Evolutionary conservation across 1,284 basidiomycete species (phyloP).

Genomic region (Ceratobasidium theobromae): DNA sequence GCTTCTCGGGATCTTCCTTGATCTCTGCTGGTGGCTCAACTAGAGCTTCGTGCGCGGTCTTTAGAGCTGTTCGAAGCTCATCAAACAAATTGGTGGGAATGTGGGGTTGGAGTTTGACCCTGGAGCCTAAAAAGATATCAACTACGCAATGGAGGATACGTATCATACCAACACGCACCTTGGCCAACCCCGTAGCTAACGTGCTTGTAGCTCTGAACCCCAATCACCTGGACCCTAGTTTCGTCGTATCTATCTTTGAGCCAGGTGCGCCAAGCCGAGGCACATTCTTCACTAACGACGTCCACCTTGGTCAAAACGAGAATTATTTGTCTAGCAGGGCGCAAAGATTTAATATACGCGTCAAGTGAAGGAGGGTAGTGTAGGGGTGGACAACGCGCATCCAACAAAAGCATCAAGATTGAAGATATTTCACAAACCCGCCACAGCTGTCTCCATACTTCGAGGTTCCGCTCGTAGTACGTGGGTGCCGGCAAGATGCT

Average conservation of each 20-base stretch:
- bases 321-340: constrained; percentile 59
- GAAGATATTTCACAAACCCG: constrained; percentile 83
- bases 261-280: constrained; percentile 68
- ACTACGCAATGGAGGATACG: neutral
- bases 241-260: constrained; percentile 57
- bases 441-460: constrained; percentile 94
- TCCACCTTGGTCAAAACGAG: constrained; percentile 85
- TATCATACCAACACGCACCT: constrained; percentile 41
- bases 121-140: constrained; percentile 37
- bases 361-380: constrained; percentile 56
- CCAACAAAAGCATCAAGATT: constrained; percentile 80
- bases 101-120: constrained; percentile 56
- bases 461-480: constrained; percentile 84
- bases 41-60: constrained; percentile 66
- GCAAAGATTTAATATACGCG: constrained; percentile 48
- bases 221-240: constrained; percentile 57
- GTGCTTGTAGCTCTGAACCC: constrained; percentile 66
- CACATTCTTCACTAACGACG: constrained; percentile 60
- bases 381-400: constrained; percentile 77
- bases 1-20: constrained; percentile 52
- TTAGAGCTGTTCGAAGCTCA: constrained; percentile 67
- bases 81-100: constrained; percentile 54
- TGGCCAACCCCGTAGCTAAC: constrained; percentile 46
- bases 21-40: constrained; percentile 67
- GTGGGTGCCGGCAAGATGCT: constrained; percentile 55